Evolutionary conservation across 2,329 filamentous ascomycete species (phyloP).

Genomic region (Aspergillus jensenii): DNA sequence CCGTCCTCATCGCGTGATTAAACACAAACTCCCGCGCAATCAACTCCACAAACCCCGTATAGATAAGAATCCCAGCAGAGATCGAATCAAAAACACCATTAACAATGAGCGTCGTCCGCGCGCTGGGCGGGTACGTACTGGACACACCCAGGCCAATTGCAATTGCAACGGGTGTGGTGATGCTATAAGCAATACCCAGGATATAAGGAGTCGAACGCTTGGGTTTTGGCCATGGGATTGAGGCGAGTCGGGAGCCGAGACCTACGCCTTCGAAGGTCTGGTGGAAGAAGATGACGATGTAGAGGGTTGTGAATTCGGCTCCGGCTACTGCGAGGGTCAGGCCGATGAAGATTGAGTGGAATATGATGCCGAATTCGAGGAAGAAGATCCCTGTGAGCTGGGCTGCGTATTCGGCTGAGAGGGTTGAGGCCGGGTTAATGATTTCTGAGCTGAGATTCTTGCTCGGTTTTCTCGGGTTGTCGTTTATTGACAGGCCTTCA

Average conservation of each 20-base stretch:
- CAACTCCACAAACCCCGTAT: constrained; percentile 88
- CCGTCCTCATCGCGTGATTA: constrained; percentile 77
- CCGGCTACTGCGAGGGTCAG: constrained; percentile 69
- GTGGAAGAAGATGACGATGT: constrained; percentile 76
- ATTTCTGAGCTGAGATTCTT: too few relatives aligned
- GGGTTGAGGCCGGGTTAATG: constrained; percentile 48
- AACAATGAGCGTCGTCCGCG: constrained; percentile 66
- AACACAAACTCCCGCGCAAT: constrained; percentile 98
- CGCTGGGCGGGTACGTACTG: constrained; percentile 61
- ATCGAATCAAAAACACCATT: constrained; percentile 90
- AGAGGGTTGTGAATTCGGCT: constrained; percentile 60
- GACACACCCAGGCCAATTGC: constrained; percentile 79
- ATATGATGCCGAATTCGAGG: constrained; percentile 92
- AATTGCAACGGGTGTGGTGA: constrained; percentile 83
- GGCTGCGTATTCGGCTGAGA: constrained; percentile 57
- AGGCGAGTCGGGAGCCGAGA: constrained; percentile 78
- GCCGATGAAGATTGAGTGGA: constrained; percentile 92
- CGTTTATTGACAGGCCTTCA: constrained; percentile 39
- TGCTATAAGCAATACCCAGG: constrained; percentile 69
- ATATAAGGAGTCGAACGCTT: constrained; percentile 74
- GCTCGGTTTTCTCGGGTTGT: constrained; percentile 61
- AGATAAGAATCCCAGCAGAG: constrained; percentile 85
- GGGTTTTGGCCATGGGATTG: constrained; percentile 69
- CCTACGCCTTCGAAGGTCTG: constrained; percentile 92
- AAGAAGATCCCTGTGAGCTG: constrained; percentile 88